Conservation (phyloP, 495 filamentous ascomycete species). For the Penicillium macrosclerotiorum region DNA sequence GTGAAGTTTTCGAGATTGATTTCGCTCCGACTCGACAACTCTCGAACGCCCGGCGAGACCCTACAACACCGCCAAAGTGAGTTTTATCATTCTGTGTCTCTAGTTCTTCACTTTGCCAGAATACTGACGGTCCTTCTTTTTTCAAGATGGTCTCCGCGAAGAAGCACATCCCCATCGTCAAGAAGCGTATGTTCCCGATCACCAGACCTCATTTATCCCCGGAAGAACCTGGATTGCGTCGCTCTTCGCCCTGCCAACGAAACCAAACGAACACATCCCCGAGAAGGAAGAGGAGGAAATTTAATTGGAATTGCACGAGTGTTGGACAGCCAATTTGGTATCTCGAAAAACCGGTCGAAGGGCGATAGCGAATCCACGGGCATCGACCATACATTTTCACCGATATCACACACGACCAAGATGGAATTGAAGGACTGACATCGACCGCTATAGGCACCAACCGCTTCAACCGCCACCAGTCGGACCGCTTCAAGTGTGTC, state of each 20-base stretch:
- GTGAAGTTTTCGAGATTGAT: conserved; percentile 45
- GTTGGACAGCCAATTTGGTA: background rate
- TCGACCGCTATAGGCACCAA: conserved; percentile 63
- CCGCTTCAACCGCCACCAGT: conserved; percentile 93
- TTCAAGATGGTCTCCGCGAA: conserved; percentile 93
- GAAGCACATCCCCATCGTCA: conserved; percentile 98
- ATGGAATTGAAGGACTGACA: conserved; percentile 31
- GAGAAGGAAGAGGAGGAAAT: conserved; percentile 11
- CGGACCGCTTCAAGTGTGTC: conserved; percentile 90
- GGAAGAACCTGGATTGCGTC: conserved; percentile 22
- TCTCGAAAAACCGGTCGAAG: conserved; percentile 9
- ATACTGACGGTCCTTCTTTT: conserved; percentile 16
- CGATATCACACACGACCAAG: conserved; percentile 6
- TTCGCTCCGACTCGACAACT: conserved; percentile 50
- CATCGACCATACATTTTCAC: too few species aligned
- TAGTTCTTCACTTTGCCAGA: conserved; percentile 13
- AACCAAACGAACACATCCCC: conserved; percentile 1
- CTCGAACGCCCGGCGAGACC: conserved; percentile 47
- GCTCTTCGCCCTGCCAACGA: conserved; percentile 19
- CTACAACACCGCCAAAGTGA: conserved; percentile 48
- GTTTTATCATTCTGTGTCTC: conserved; percentile 11
- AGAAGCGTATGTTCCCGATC: conserved; percentile 83
- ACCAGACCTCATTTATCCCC: conserved; percentile 10
- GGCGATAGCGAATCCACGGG: conserved; percentile 15
- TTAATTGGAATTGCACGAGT: background rate